Evolutionary conservation across 129 eudicot species (phyloP), one percentile per base, ranked within the genome.

Genomic region (Escallonia herrerae): DNA sequence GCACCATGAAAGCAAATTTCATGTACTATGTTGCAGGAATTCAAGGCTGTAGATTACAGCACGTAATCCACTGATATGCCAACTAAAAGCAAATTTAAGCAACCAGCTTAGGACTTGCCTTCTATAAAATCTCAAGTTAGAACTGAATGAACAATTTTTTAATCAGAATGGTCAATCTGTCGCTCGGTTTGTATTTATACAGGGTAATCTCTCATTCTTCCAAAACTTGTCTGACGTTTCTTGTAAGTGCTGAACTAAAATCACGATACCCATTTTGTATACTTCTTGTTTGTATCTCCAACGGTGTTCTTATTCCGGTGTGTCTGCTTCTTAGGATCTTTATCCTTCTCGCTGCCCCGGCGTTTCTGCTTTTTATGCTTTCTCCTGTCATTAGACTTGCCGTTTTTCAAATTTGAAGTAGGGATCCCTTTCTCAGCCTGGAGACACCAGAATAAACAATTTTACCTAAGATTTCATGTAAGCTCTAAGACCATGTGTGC

Each of bases 361-460:
- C 41, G 43, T 62, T 78, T 77, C 70, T 75, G 76, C 52, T 80
- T 86, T 62, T 74, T 77, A 70, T 76, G 81, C 73, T 56, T 77
- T 64, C 62, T 79, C 65, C 67, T 84, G 67, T 67, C 84, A 40
- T 68, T 75, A 13, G 82, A 66, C 71, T 73, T 75, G 55, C 74
- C 74, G 66, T 39, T 63, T 8, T 77, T 81, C 53, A 66, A 74
- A 64, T 76, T 63, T 48, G 70, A 12, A 10, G 79, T 78, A 70
- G 83, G 85, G 40, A 60, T 70, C 40, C 95, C 91, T 65, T 76
- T 87, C 74, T 76, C 82, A 11, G 69, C 74, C 87, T 87, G 63
- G 46, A 49, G 48, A 68, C 69, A 66, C 66, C 66, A 66, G 22
- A 60, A 64, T 3, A 48, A 60, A 41, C 12, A 40, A 57, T 40